phyloP scores from a whole-genome alignment of 2,329 filamentous ascomycete genomes.

The Balansia obtecta region DNA sequence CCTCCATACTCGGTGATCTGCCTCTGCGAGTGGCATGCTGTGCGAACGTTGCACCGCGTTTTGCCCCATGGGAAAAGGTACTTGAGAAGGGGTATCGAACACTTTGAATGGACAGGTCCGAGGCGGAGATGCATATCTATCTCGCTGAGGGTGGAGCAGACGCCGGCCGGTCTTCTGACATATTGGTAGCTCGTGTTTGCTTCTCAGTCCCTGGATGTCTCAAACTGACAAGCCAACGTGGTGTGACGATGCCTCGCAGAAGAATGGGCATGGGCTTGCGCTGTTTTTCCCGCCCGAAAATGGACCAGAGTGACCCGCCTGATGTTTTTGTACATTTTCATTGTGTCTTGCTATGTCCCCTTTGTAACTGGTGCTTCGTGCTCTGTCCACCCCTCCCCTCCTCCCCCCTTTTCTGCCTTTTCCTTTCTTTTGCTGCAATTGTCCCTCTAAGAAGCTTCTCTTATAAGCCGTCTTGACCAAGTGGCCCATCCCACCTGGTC shows the following conservation, averaged over 20 bases:
- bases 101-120: background rate
- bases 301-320: background rate
- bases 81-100: background rate
- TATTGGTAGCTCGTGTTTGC: background rate
- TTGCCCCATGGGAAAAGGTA: background rate
- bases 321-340: background rate
- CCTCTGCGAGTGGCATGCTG: conserved; percentile 8
- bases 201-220: conserved; percentile 11
- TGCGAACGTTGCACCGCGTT: conserved; percentile 5
- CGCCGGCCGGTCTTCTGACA: background rate
- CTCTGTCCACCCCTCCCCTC: background rate
- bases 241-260: conserved; percentile 8
- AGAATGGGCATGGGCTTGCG: conserved; percentile 5
- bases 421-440: background rate
- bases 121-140: background rate
- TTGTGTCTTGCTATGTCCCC: conserved; percentile 5
- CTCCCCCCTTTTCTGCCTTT: background rate
- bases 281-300: background rate
- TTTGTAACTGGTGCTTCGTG: conserved; percentile 1
- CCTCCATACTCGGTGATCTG: conserved; percentile 4
- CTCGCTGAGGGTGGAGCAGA: background rate
- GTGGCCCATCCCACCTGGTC: background rate
- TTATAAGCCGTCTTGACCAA: background rate
- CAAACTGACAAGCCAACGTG: conserved; percentile 2
- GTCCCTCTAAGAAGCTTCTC: background rate